A percentile compares a stretch with the other conserved stretches of the same genome.
These are phyloP conservation scores for Cnidoscolus chayamansa DNA, from an alignment of 441 rosid species.

Conservation along the genomic window DNA sequence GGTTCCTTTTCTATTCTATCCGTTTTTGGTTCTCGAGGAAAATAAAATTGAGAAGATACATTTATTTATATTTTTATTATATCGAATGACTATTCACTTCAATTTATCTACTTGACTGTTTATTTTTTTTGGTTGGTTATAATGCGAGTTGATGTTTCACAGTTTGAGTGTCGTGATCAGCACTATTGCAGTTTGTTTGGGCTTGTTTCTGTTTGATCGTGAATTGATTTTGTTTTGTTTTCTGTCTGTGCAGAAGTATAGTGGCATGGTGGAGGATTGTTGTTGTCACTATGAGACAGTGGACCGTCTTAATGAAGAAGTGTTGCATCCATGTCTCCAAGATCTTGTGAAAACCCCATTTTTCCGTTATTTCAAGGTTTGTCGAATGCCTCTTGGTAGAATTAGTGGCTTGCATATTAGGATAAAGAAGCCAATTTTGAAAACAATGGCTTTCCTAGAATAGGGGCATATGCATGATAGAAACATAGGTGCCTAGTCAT, in stretches of 20 bases:
- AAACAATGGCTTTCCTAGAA: not conserved
- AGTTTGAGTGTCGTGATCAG: not conserved
- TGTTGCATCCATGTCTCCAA: slow-evolving; percentile 71
- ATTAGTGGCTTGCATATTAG: not conserved
- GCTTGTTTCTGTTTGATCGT: not conserved
- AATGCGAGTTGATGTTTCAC: not conserved
- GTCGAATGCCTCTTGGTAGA: slow-evolving; percentile 9
- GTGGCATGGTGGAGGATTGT: slow-evolving; percentile 82
- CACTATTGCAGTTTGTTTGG: not conserved
- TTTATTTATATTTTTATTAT: too few species aligned
- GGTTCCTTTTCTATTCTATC: slow-evolving; percentile 31
- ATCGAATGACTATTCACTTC: not conserved
- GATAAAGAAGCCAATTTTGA: not conserved
- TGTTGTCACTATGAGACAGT: slow-evolving; percentile 88
- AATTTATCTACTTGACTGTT: not conserved
- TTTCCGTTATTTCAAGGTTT: slow-evolving; percentile 83
- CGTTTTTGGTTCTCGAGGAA: not conserved
- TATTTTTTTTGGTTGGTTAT: not conserved
- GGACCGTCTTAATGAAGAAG: slow-evolving; percentile 55
- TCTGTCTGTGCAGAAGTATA: slow-evolving; percentile 37
- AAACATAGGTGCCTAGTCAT: not conserved
- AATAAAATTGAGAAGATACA: not conserved
- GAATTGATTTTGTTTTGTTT: not conserved
- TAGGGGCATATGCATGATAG: not conserved
- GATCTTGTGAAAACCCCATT: slow-evolving; percentile 75